Conservation (phyloP, 2,329 filamentous ascomycete species). For the Zasmidium citrigriseum region DNA sequence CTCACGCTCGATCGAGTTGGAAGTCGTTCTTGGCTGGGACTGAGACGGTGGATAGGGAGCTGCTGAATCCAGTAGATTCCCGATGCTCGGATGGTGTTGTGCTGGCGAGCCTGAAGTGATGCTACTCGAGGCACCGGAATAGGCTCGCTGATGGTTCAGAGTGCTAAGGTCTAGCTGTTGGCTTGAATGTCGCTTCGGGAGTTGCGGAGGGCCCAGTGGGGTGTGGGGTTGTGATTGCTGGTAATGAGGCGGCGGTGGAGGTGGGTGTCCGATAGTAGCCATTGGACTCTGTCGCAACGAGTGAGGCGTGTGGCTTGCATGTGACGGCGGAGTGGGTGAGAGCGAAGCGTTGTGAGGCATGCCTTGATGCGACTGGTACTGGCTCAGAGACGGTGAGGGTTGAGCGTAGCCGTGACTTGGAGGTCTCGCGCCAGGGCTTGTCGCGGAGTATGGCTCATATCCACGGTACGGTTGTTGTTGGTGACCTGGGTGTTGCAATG, state of each 20-base stretch:
- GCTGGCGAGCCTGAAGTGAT: conserved; percentile 32
- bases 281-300: conserved; percentile 34
- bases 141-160: conserved; percentile 34
- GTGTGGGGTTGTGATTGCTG: conserved; percentile 51
- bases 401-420: conserved; percentile 27
- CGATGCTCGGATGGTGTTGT: conserved; percentile 28
- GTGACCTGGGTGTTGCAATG: conserved; percentile 24
- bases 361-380: conserved; percentile 14
- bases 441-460: conserved; percentile 27
- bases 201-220: conserved; percentile 48
- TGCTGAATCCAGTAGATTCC: conserved; percentile 45
- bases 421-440: conserved; percentile 28
- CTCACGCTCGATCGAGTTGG: conserved; percentile 64
- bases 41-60: conserved; percentile 27
- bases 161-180: conserved; percentile 30
- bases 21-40: too few species aligned
- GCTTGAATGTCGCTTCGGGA: conserved; percentile 30
- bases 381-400: conserved; percentile 25
- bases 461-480: conserved; percentile 21
- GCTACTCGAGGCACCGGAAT: conserved; percentile 34
- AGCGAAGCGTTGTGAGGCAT: conserved; percentile 25
- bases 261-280: conserved; percentile 16
- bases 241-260: conserved; percentile 31
- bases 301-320: conserved; percentile 34
- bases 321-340: conserved; percentile 37